Percentiles rank a stretch among this genome's conserved stretches.
These are phyloP conservation scores for Cercospora sp. DNA, from an alignment of 2,329 filamentous ascomycete species.

Conservation along the genomic window DNA sequence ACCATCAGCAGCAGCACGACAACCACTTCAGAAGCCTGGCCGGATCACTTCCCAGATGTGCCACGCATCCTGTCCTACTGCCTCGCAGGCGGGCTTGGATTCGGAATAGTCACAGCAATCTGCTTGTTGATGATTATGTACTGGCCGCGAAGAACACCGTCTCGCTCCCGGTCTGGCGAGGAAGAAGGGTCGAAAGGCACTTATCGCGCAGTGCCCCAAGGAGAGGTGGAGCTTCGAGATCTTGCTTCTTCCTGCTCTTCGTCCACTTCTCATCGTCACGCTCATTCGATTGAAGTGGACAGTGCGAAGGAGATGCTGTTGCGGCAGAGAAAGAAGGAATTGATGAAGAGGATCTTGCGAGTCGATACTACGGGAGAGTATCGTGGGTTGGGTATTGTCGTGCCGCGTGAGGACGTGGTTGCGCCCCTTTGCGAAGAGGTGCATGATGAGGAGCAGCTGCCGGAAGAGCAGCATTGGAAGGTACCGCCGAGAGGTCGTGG, in stretches of 20 bases:
- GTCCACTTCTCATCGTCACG: neutral
- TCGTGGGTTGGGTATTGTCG: conserved; percentile 22
- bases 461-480: neutral
- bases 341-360: conserved; percentile 12
- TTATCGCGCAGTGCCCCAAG: conserved; percentile 6
- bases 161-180: neutral
- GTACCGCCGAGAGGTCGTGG: no score
- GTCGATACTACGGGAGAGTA: conserved; percentile 27
- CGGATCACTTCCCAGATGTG: conserved; percentile 16
- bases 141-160: conserved; percentile 12
- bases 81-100: conserved; percentile 18
- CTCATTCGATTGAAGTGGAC: neutral
- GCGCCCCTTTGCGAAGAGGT: neutral
- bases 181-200: neutral
- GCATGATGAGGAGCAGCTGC: neutral
- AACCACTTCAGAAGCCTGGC: neutral
- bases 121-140: conserved; percentile 32
- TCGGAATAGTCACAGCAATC: conserved; percentile 20
- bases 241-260: neutral
- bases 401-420: neutral
- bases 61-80: neutral
- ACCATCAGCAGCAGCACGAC: neutral
- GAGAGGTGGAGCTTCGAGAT: neutral
- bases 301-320: neutral
- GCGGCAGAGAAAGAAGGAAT: neutral